Evolutionary conservation across 1,284 basidiomycete genomes (phyloP).

Genomic region (Abortiporus biennis): DNA sequence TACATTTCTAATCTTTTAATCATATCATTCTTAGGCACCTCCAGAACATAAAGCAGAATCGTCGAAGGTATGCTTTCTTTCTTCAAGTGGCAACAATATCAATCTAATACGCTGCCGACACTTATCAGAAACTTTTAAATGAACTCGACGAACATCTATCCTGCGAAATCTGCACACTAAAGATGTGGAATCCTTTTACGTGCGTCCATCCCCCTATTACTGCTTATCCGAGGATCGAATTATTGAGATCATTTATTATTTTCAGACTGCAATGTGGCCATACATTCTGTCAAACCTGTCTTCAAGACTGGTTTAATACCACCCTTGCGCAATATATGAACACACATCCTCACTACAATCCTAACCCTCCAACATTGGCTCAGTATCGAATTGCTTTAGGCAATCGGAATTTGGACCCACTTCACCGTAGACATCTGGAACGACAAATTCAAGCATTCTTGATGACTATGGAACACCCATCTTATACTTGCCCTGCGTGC

Average conservation of each 20-base stretch:
- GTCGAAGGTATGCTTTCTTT: too few relatives aligned
- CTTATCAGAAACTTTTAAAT: constrained; percentile 27
- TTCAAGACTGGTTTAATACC: constrained; percentile 61
- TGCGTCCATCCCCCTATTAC: constrained; percentile 26
- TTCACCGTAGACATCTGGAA: constrained; percentile 18
- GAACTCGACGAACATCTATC: constrained; percentile 46
- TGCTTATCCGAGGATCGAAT: constrained; percentile 9
- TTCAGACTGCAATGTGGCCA: constrained; percentile 62
- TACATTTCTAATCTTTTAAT: too few relatives aligned
- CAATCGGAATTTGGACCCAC: constrained; percentile 13
- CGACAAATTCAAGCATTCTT: constrained; percentile 17
- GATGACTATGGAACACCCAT: constrained; percentile 27
- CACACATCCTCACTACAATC: constrained; percentile 39
- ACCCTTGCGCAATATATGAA: constrained; percentile 42
- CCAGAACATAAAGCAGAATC: too few relatives aligned
- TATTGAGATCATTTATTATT: too few relatives aligned
- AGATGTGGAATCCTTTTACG: constrained; percentile 62
- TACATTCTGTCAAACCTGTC: constrained; percentile 57
- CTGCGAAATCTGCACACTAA: constrained; percentile 57
- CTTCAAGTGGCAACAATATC: too few relatives aligned
- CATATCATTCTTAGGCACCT: too few relatives aligned
- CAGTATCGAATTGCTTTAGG: constrained; percentile 14
- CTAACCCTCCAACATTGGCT: constrained; percentile 15
- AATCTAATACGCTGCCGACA: too few relatives aligned
- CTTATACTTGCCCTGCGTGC: constrained; percentile 65